Evolutionary conservation across 2,329 filamentous ascomycete genomes (phyloP), one percentile per base, ranked within the genome.

Genomic region (Metarhizium robertsii): DNA sequence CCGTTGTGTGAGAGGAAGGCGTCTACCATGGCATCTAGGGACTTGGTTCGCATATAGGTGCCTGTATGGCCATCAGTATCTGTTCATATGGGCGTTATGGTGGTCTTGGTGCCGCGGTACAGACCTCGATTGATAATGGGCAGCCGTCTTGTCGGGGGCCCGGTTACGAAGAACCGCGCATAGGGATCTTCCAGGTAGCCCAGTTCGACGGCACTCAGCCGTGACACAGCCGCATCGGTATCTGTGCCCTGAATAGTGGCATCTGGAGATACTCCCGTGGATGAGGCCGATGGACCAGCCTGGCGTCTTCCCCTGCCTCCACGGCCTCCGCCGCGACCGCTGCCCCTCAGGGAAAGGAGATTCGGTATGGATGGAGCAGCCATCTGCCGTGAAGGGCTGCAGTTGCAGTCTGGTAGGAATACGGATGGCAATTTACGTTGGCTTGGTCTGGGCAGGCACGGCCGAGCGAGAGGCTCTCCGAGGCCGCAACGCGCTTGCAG

Each of bases 101-200:
- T 25, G 16, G 16, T 11, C 11, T 3, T 25, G 2, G 8, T 25
- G 11, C 43, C n/a, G 32, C 11, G 29, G 32, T 18, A 34, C 75
- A 61, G 70, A 90, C 92, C 92, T 82, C 92, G 79, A 67, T 99
- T 97, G 66, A 99, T 96, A 59, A 99, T 89, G 53, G 94, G 94
- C 60, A 95, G 79, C 56, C 92, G 79, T 60, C 88, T 80, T 13
- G 82, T 74, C 2, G 76, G 65, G 16, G 77, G 73, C 57, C 75
- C 77, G 55, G 79, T 74, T 2, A 87, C 84, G 67, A 96, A 90
- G 54, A 78, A 78, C 53, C 74, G 74, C 2, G 91, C 90, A 72
- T 87, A 97, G 0, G 81, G 81, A 66, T 99, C 94, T 2, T 88
- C 73, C 1, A 99, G 76, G 68, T 97, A 97, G 36, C 90, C 91